Evolutionary conservation across 805 yeast genomes (phyloP).

Genomic region (Starmerella gropengiesseri): DNA sequence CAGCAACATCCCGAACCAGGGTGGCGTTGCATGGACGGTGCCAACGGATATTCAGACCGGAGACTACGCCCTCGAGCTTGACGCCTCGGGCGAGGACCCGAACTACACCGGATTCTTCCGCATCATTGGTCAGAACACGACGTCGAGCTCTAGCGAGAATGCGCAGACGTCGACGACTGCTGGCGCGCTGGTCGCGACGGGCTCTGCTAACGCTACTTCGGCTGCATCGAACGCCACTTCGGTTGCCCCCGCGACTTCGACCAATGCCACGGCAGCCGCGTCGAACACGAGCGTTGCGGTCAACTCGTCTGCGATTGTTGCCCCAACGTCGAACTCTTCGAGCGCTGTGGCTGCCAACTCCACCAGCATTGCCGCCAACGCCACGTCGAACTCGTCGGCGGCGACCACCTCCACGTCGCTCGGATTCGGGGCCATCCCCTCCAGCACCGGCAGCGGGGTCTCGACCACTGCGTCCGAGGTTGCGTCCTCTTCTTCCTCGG

Average conservation of each 20-base stretch:
- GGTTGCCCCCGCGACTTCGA: slow-evolving; percentile 6
- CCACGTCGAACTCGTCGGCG: slow-evolving; percentile 5
- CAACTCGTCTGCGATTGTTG: slow-evolving; percentile 4
- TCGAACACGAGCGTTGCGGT: neutral
- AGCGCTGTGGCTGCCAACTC: slow-evolving; percentile 5
- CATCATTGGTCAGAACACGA: slow-evolving; percentile 21
- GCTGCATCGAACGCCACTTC: slow-evolving; percentile 6
- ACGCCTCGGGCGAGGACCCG: slow-evolving; percentile 24
- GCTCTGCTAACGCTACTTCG: slow-evolving; percentile 12
- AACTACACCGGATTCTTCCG: slow-evolving; percentile 32
- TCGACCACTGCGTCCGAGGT: too few species aligned
- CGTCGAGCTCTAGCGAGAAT: slow-evolving; percentile 15
- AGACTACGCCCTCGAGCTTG: slow-evolving; percentile 29
- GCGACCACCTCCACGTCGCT: too few species aligned
- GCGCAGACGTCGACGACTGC: slow-evolving; percentile 13
- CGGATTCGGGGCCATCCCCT: too few species aligned
- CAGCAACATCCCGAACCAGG: slow-evolving; percentile 29
- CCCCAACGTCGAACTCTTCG: slow-evolving; percentile 10
- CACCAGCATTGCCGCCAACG: neutral
- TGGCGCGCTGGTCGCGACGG: slow-evolving; percentile 13
- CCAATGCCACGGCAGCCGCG: neutral
- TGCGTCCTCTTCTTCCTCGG: too few species aligned
- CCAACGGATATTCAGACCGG: slow-evolving; percentile 28
- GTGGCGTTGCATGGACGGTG: slow-evolving; percentile 31
- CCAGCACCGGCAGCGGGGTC: too few species aligned